Conservation (phyloP, 306 rosid species). For the Pterocarpus macrocarpus region DNA sequence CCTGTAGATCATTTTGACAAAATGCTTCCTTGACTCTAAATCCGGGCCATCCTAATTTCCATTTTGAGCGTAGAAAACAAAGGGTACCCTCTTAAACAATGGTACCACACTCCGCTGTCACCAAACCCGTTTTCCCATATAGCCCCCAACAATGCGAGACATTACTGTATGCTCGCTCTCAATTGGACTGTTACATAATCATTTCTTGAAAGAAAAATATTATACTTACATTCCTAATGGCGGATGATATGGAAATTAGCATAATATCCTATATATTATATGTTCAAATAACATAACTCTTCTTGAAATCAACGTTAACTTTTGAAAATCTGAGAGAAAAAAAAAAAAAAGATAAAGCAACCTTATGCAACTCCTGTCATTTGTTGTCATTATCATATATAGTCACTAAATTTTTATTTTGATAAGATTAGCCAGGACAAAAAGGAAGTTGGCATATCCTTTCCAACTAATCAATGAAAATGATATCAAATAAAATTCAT, state of each 20-base stretch:
- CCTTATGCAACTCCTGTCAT: background rate
- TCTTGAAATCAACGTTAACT: background rate
- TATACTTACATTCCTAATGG: too few relatives aligned
- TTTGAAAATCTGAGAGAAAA: background rate
- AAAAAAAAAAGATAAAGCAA: background rate
- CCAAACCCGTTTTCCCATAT: constrained; percentile 4
- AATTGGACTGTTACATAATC: background rate
- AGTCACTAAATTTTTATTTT: background rate
- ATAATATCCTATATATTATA: too few relatives aligned
- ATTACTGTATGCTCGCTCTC: background rate
- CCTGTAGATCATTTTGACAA: constrained; percentile 33
- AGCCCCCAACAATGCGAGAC: constrained; percentile 32
- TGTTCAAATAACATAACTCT: too few relatives aligned
- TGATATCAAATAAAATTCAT: background rate
- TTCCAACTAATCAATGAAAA: background rate
- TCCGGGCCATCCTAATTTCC: constrained; percentile 29
- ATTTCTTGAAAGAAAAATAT: background rate
- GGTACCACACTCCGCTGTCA: background rate
- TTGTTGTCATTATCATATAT: constrained; percentile 11
- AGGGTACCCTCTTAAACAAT: background rate
- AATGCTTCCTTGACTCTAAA: constrained; percentile 41
- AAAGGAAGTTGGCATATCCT: background rate
- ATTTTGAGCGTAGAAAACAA: constrained; percentile 16
- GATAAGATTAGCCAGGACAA: background rate
- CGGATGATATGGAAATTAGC: too few relatives aligned